These are phyloP conservation scores for Rosa persica DNA, from an alignment of 306 rosid genomes.

Conservation along the genomic window DNA sequence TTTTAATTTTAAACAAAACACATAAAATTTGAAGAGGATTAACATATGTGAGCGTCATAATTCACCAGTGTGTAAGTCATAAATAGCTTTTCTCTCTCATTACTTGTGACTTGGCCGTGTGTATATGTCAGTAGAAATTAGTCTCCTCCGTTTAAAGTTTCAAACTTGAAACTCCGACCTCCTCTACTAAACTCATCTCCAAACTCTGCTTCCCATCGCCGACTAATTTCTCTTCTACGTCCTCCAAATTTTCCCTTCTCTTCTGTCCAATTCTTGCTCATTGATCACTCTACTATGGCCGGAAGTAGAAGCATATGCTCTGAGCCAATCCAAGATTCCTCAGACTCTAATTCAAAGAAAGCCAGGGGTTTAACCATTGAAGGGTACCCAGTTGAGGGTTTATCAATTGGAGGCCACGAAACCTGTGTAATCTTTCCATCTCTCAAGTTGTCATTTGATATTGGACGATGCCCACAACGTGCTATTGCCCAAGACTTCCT, in stretches of 20 bases:
- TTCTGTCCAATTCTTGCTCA: not conserved
- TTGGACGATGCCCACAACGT: constrained; percentile 92
- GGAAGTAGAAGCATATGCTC: constrained; percentile 19
- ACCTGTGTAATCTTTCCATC: constrained; percentile 80
- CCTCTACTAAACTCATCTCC: no score
- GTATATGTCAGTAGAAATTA: no score
- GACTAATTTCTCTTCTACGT: no score
- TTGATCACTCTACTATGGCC: constrained; percentile 7
- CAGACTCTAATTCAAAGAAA: constrained; percentile 34
- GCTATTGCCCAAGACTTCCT: constrained; percentile 77
- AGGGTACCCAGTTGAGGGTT: constrained; percentile 77
- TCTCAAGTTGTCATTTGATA: constrained; percentile 74
- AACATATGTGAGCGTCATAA: no score
- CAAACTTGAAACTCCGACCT: not conserved
- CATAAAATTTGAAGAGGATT: no score
- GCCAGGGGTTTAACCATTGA: constrained; percentile 53
- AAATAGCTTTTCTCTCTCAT: no score
- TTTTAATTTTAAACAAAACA: no score
- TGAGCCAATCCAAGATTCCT: not conserved
- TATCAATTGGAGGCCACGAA: constrained; percentile 96
- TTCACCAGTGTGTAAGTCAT: no score
- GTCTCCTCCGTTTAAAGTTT: not conserved
- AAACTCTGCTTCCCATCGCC: no score
- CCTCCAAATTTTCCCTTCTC: not conserved
- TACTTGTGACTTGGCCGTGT: no score